Evolutionary conservation across 1,284 basidiomycete genomes (phyloP), one percentile per base, ranked within the genome.

Genomic region (Tetrapyrgos nigripes): DNA sequence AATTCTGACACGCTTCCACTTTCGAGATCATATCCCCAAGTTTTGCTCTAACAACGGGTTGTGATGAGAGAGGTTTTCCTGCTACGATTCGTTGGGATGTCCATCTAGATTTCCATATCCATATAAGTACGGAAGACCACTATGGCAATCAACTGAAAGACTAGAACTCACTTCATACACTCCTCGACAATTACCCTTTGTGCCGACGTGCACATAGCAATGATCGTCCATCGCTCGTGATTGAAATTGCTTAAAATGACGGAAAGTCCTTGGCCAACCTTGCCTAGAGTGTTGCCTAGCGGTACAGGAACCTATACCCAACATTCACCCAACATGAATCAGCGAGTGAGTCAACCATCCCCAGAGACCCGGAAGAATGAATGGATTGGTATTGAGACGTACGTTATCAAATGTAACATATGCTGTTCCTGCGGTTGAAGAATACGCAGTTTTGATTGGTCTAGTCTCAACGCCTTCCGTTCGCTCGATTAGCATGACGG

Each of bases 351-450:
- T n/a, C n/a, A n/a, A n/a, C n/a, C n/a, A n/a, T n/a, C n/a, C n/a
- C n/a, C n/a, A n/a, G n/a, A n/a, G n/a, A n/a, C n/a, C n/a, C n/a
- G n/a, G n/a, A n/a, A n/a, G n/a, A n/a, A n/a, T n/a, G n/a, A n/a
- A n/a, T n/a, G n/a, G n/a, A n/a, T n/a, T n/a, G n/a, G n/a, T n/a
- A n/a, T n/a, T n/a, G n/a, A n/a, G n/a, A n/a, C n/a, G n/a, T n/a
- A 93, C 91, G 60, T 94, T 86, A 73, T 94, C 91, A 65, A 93
- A 94, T 0, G 91, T 92, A 64, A 94, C 80, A 69, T 86, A 94
- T 6, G 84, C 90, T 0, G 92, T 94, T 11, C 91, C 91, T 6
- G 91, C 87, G 3, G 87, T 70, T 3, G 82, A 58, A 1, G 87
- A 89, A 72, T 93, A 91, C 14, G 83, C 83, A 0, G 91, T 93